phyloP scores from a whole-genome alignment of 129 eudicot genomes.

The Helianthus annuus region HanXRQr2.0-SUNRISE NC_035446.2:133853855-133854354 shows the following conservation, averaged over 20 bases:
- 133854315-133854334: neutral
- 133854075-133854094: constrained; percentile 1
- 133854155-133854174: constrained; percentile 16
- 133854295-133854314: constrained; percentile 15
- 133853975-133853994: constrained; percentile 38
- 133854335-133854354: neutral
- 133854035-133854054: constrained; percentile 28
- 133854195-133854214: constrained; percentile 98
- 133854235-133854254: constrained; percentile 65
- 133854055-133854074: constrained; percentile 1
- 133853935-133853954: constrained; percentile 37
- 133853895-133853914: constrained; percentile 21
- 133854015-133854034: constrained; percentile 30
- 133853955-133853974: constrained; percentile 40
- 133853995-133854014: constrained; percentile 40
- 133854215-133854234: constrained; percentile 80
- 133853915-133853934: constrained; percentile 36
- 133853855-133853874: neutral
- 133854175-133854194: constrained; percentile 30
- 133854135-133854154: constrained; percentile 16
- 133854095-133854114: neutral
- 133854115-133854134: constrained; percentile 11
- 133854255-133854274: constrained; percentile 39
- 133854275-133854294: neutral
- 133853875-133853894: constrained; percentile 48